Conservation (phyloP, 1,139 yeast species). For the Suhomyces panamericanus region DNA sequence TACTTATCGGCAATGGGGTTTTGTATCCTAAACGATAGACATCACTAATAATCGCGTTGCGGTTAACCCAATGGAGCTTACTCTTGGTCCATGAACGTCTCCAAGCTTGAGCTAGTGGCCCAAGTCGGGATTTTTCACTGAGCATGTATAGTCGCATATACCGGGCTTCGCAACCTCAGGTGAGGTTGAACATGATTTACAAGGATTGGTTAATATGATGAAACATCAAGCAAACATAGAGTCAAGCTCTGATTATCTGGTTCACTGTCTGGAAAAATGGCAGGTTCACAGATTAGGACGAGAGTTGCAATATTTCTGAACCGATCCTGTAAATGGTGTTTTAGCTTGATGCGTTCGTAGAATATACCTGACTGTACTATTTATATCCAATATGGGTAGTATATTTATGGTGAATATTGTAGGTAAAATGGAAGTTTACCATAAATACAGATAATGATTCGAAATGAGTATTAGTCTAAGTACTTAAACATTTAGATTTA, state of each 20-base stretch:
- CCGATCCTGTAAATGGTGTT: slow-evolving; percentile 8
- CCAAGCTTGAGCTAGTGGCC: slow-evolving; percentile 9
- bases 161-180: slow-evolving; percentile 49
- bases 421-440: too few species aligned
- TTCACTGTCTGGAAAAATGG: slow-evolving; percentile 52
- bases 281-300: slow-evolving; percentile 43
- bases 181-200: slow-evolving; percentile 26
- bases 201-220: slow-evolving; percentile 51
- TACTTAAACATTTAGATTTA: too few species aligned
- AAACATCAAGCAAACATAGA: slow-evolving; percentile 78
- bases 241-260: slow-evolving; percentile 76
- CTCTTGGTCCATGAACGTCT: slow-evolving; percentile 67
- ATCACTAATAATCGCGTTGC: slow-evolving; percentile 61
- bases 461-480: too few species aligned
- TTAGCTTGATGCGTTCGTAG: too few species aligned
- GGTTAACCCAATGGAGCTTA: slow-evolving; percentile 91
- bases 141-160: slow-evolving; percentile 68
- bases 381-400: too few species aligned
- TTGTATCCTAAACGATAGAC: slow-evolving; percentile 69
- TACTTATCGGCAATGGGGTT: slow-evolving; percentile 59
- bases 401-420: too few species aligned
- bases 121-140: slow-evolving; percentile 9
- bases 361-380: too few species aligned
- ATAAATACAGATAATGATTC: too few species aligned
- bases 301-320: slow-evolving; percentile 33